Evolutionary conservation across 2,329 filamentous ascomycete genomes (phyloP), one percentile per base, ranked within the genome.

Genomic region (Trichoderma citrinoviride): DNA sequence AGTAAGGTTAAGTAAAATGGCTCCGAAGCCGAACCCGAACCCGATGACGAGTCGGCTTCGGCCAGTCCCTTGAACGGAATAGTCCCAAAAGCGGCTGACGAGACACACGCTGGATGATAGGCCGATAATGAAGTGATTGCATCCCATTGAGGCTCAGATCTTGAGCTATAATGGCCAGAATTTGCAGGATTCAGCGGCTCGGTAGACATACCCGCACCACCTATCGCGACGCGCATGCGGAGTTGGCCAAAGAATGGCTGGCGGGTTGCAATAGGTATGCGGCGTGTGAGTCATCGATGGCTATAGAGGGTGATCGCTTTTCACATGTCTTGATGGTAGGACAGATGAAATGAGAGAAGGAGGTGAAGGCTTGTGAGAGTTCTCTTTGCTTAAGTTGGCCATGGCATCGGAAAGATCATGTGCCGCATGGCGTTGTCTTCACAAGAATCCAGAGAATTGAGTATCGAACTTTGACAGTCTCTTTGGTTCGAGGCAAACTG

Each of bases 41-140:
- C 60, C 37, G 33, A 5, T 10, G n/a, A n/a, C n/a, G n/a, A n/a
- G n/a, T 61, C 60, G 60, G 49, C 60, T 41, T 54, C 60, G 60
- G 49, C 15, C 21, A 5, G 56, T 37, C 37, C 33, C 33, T 21
- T 19, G 47, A 53, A 23, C 14, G 25, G 47, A 19, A 33, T 25
- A 33, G 33, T 19, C 43, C 25, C n/a, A 44, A 21, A 44, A 23
- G 47, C 17, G 17, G 21, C 46, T 21, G 5, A 5, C 8, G 33
- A 3, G 33, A 37, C 33, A 10, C 5, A 37, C 10, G 33, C 33
- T 37, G 6, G 15, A 40, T 60, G 4, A 3, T 40, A 8, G 41
- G 17, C 8, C 17, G n/a, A 3, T 1, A 10, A 49, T 49, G 27
- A 29, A n/a, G 33, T 21, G 40, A 3, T 8, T 33, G 47, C 4